phyloP scores from a whole-genome alignment of 352 stramenopile species.

The Phytophthora pluvialis region DNA sequence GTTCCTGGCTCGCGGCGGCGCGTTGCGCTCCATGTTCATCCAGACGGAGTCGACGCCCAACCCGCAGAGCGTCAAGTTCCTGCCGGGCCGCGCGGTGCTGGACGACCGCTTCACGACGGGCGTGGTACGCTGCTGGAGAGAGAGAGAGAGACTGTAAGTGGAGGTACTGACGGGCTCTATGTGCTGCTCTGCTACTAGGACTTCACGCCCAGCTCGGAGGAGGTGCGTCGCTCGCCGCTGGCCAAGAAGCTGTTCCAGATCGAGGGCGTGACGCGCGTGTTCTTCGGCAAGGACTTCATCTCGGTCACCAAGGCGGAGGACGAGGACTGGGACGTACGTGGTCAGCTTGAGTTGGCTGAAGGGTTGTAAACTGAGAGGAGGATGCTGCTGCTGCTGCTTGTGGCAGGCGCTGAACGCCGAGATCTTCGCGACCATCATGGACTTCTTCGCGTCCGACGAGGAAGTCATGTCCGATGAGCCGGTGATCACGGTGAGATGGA shows the following conservation, averaged over 20 bases:
- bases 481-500: conserved; percentile 65
- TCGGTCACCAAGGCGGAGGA: conserved; percentile 97
- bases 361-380: neutral
- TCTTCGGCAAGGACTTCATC: conserved; percentile 98
- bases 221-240: conserved; percentile 93
- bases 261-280: conserved; percentile 95
- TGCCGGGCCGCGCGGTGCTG: conserved; percentile 92
- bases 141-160: neutral
- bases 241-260: conserved; percentile 97
- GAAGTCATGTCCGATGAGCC: conserved; percentile 91
- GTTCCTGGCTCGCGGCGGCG: conserved; percentile 41
- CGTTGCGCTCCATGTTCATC: conserved; percentile 96
- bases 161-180: neutral
- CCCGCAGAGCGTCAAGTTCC: conserved; percentile 98
- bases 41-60: conserved; percentile 98
- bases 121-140: conserved; percentile 37
- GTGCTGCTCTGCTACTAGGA: conserved; percentile 50
- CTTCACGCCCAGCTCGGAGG: conserved; percentile 83
- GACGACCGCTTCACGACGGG: conserved; percentile 90
- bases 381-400: conserved; percentile 4
- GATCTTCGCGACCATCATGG: conserved; percentile 98
- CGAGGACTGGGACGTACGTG: conserved; percentile 92
- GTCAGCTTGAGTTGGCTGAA: neutral
- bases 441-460: conserved; percentile 94
- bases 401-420: conserved; percentile 82